Base-by-base conservation (phyloP, 345 rosid genomes). In the Eutrema yunnanense region DNA sequence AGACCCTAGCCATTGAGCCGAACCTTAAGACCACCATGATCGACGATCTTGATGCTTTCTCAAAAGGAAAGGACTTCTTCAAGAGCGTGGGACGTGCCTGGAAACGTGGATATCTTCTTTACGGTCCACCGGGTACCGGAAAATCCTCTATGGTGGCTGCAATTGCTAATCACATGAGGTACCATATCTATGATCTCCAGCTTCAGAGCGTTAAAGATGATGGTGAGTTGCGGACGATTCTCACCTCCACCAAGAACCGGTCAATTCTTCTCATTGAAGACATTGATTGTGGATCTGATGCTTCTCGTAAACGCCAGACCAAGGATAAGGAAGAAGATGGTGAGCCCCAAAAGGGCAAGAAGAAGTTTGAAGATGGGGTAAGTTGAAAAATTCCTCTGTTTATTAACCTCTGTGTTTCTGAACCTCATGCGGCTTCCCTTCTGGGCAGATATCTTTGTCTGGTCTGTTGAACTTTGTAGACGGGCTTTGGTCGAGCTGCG, bases 101-200 rank as follows among this genome's bases (percentile, higher is more conserved):
- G 79, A 76, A 76, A 6, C 79, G 79, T 36, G 38, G 47, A 12
- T 43, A 43, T 43, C 47, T 43, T 43, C 16, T 43, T 4, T 43
- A 43, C 4, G 14, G 47, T 5, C 47, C 47, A 43, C 47, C 47
- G 0, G 47, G 47, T 43, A 43, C 14, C 7, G 47, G 79, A 9
- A 76, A 76, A 40, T 69, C 79, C 0, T 69, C 75, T 10, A 71
- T 76, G 61, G 79, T 76, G 5, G 75, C 79, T 46, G 79, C 79
- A 6, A 76, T 76, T 44, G 75, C 79, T 47, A 76, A 76, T 40
- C 51, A 76, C 27, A 76, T 76, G 79, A 76, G 62, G 71, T 76
- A 69, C 2, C 44, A 76, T 62, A 69, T 76, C 19, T 76, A 76
- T 63, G 75, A 76, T 69, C 65, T 76, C 8, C 75, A 76, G 66